Conservation (phyloP, 345 rosid species). For the Mercurialis annua region DNA sequence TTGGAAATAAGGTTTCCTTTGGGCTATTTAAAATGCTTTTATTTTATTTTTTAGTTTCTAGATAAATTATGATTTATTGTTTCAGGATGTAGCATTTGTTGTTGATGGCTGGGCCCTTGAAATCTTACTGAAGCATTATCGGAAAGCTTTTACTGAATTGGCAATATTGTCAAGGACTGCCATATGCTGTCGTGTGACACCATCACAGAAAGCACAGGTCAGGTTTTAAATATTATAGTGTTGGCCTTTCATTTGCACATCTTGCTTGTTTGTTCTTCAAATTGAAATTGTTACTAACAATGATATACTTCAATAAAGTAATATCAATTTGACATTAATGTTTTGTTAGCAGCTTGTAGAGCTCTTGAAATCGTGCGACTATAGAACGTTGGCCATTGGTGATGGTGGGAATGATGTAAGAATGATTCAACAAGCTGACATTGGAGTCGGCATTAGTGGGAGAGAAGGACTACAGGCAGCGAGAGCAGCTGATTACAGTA, state of each 20-base stretch:
- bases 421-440: constrained; percentile 99
- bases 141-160: constrained; percentile 83
- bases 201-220: constrained; percentile 99
- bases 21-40: background rate
- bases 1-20: background rate
- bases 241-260: background rate
- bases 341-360: constrained; percentile 71
- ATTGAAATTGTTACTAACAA: background rate
- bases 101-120: constrained; percentile 99
- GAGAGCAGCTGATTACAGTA: constrained; percentile 97
- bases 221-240: constrained; percentile 8
- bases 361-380: constrained; percentile 87
- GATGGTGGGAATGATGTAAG: constrained; percentile 99
- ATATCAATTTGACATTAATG: background rate
- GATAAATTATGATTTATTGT: background rate
- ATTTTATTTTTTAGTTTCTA: background rate
- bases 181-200: constrained; percentile 96
- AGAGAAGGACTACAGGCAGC: constrained; percentile 99
- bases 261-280: background rate
- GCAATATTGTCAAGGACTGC: constrained; percentile 97
- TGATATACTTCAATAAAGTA: background rate
- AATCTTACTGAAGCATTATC: constrained; percentile 76
- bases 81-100: constrained; percentile 92
- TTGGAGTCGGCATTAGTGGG: constrained; percentile 97
- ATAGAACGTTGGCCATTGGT: constrained; percentile 94